Base-by-base conservation (phyloP, 2,329 filamentous ascomycete species). In the Trichoderma lentiforme region DNA sequence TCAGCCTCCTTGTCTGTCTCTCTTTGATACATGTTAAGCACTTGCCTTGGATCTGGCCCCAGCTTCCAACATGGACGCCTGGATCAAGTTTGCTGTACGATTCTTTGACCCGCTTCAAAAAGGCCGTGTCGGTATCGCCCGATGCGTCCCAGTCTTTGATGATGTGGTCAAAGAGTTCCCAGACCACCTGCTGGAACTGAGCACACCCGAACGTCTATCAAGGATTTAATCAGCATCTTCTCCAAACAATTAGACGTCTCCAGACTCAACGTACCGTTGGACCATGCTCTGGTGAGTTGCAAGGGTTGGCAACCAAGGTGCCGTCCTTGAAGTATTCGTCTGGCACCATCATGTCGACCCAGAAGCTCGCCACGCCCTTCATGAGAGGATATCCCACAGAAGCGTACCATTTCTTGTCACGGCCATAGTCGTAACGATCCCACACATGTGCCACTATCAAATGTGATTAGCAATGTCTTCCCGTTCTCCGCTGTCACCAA, bases 221-320 rank as follows among this genome's bases (percentile, higher is more conserved):
- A 1, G 3, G 15, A 12, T 14, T 18, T 32, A 34, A 34, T 71
- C 26, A 71, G 15, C 15, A 9, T 18, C 4, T 0, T 15, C 0
- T 24, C 14, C 24, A 5, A 24, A 3, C 1, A 36, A 4, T 2
- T 5, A 34, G 4, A 24, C 15, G 18, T 2, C 1, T 26, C 6
- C 3, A 4, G 30, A 4, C 2, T 66, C n/a, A 9, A 8, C 58
- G 2, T 63, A 70, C 68, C 3, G 84, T 85, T 0, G 84, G 83
- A 0, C 87, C 87, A 56, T 86, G 86, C 76, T 90, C 87, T 1
- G 88, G 86, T 26, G 85, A 87, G 68, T 86, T 88, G 78, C 87
- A 90, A 0, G 87, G 87, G 73, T 87, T 88, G 1, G 86, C 86
- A 0, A 89, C 86, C 5, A 88, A 80, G 0, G 83, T 84, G 12